These are phyloP conservation scores for Physcomitrium patens DNA, from an alignment of 225 moss, liverwort and hornwort genomes.

Conservation along the genomic window DNA sequence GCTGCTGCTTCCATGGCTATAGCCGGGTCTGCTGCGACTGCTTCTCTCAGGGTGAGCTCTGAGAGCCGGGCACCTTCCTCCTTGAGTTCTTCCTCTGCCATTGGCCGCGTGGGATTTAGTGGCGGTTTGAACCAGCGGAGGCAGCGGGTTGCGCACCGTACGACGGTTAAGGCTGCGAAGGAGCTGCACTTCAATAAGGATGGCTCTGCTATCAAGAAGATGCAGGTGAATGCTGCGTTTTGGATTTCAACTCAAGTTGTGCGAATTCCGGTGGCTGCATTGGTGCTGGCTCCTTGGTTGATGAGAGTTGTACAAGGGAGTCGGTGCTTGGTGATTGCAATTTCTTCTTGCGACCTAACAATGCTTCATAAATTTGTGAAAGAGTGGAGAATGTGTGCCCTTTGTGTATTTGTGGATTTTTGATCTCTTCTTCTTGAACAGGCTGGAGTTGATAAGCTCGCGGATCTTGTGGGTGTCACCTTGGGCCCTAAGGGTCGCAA, in stretches of 20 bases:
- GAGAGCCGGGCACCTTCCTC: conserved; percentile 42
- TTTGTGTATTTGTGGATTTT: too few species aligned
- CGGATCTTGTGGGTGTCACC: conserved; percentile 96
- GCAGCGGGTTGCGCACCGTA: conserved; percentile 33
- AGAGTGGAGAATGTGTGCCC: too few species aligned
- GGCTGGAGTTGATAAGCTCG: conserved; percentile 96
- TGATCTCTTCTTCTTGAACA: conserved; percentile 30
- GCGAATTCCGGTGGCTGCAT: neutral
- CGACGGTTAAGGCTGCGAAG: conserved; percentile 68
- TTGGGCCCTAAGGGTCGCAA: conserved; percentile 95
- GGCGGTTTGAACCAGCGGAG: conserved; percentile 24
- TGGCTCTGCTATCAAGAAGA: conserved; percentile 90
- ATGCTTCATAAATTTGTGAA: too few species aligned
- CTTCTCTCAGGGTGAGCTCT: conserved; percentile 17
- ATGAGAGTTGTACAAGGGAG: neutral
- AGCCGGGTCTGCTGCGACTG: conserved; percentile 27
- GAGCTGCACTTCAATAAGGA: conserved; percentile 96
- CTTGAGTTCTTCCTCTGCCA: conserved; percentile 52
- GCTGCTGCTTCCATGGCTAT: conserved; percentile 46
- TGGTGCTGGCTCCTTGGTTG: neutral
- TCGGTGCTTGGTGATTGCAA: too few species aligned
- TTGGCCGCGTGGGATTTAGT: conserved; percentile 58
- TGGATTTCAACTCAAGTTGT: neutral
- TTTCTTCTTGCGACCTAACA: too few species aligned
- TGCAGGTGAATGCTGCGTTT: conserved; percentile 61